These are phyloP conservation scores for Annulohypoxylon stygium DNA, from an alignment of 495 filamentous ascomycete species.

Conservation along the genomic window DNA sequence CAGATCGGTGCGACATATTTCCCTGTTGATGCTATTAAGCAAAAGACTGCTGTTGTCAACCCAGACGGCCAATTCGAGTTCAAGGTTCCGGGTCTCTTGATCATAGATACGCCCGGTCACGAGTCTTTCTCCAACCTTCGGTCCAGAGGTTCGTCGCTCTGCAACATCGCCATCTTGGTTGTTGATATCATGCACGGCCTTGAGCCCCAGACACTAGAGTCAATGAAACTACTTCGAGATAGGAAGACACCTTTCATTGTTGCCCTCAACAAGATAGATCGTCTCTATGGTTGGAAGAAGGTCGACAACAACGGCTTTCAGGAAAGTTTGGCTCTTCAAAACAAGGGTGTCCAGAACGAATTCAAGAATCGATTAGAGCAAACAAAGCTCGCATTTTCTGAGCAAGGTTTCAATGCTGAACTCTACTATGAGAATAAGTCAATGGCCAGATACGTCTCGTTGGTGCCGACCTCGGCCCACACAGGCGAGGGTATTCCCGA, in stretches of 20 bases:
- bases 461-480: constrained; percentile 96
- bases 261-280: constrained; percentile 99
- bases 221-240: constrained; percentile 92
- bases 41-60: constrained; percentile 95
- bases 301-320: constrained; percentile 98
- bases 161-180: constrained; percentile 99
- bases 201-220: constrained; percentile 97
- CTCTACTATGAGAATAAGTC: constrained; percentile 98
- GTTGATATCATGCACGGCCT: constrained; percentile 99
- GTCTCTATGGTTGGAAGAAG: constrained; percentile 97
- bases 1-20: constrained; percentile 99
- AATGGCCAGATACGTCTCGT: constrained; percentile 90
- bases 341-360: constrained; percentile 93
- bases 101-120: constrained; percentile 99
- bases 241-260: constrained; percentile 98
- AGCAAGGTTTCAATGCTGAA: constrained; percentile 98
- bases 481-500: constrained; percentile 99
- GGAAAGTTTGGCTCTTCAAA: constrained; percentile 89
- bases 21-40: constrained; percentile 90
- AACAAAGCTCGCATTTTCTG: constrained; percentile 92
- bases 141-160: constrained; percentile 95
- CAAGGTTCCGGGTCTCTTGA: constrained; percentile 95
- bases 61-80: constrained; percentile 90
- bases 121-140: constrained; percentile 99
- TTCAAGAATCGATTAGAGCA: constrained; percentile 91